Conservation (phyloP, 192 early-diverging fungal species). For the Podila verticillata region DNA sequence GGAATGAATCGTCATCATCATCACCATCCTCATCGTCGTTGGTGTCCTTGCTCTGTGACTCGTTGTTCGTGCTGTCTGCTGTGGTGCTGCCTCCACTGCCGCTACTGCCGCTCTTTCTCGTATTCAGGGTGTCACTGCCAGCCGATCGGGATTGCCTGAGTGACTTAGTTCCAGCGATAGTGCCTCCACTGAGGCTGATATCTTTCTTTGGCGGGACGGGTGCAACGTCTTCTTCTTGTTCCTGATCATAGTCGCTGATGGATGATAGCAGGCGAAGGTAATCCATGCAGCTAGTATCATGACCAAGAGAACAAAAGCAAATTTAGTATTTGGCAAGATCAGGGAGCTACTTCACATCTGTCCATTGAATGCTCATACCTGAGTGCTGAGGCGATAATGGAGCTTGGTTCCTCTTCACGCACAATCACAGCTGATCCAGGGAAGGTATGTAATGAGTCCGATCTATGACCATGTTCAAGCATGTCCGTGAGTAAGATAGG, state of each 20-base stretch:
- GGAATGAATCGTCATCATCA: slow-evolving; percentile 33
- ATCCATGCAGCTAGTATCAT: slow-evolving; percentile 52
- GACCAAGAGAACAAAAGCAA: slow-evolving; percentile 2
- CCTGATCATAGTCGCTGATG: slow-evolving; percentile 16
- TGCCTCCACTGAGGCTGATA: not conserved
- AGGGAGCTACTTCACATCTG: not conserved
- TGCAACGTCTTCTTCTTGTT: slow-evolving; percentile 11
- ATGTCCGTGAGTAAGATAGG: not conserved
- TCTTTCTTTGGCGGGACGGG: slow-evolving; percentile 36
- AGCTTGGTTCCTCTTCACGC: slow-evolving; percentile 88
- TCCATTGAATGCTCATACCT: slow-evolving; percentile 43
- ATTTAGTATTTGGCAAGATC: not conserved
- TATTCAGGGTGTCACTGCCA: slow-evolving; percentile 26
- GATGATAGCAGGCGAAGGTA: slow-evolving; percentile 49
- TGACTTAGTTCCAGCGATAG: not conserved
- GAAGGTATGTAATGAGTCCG: slow-evolving; percentile 71
- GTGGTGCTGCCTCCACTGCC: slow-evolving; percentile 35
- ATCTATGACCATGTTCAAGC: not conserved
- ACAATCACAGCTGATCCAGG: slow-evolving; percentile 84
- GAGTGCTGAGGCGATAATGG: slow-evolving; percentile 90
- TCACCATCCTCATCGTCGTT: slow-evolving; percentile 22
- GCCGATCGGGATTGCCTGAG: slow-evolving; percentile 26
- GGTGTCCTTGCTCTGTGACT: not conserved
- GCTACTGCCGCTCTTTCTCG: slow-evolving; percentile 27
- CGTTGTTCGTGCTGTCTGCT: slow-evolving; percentile 3